Evolutionary conservation across 257 asterid genomes (phyloP).

Genomic region (Lithospermum erythrorhizon): DNA sequence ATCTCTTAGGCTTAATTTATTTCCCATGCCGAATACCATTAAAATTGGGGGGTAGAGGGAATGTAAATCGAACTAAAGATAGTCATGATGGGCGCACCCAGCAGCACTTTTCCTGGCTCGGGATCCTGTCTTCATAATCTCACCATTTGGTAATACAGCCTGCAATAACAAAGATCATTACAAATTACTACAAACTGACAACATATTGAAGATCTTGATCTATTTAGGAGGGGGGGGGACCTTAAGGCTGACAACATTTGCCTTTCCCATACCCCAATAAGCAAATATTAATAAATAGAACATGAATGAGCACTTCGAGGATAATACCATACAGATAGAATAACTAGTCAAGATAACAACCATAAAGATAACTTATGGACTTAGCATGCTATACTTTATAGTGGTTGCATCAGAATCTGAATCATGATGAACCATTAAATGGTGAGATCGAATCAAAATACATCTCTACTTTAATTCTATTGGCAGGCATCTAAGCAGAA

Average conservation of each 20-base stretch:
- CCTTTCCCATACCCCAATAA: slow-evolving; percentile 96
- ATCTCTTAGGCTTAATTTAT: background rate
- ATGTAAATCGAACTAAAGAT: too few relatives aligned
- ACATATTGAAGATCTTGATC: slow-evolving; percentile 5
- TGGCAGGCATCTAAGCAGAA: too few relatives aligned
- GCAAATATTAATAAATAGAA: slow-evolving; percentile 29
- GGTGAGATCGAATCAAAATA: too few relatives aligned
- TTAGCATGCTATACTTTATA: too few relatives aligned
- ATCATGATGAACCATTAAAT: background rate
- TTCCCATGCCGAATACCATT: background rate
- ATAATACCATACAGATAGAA: background rate
- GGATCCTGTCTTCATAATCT: slow-evolving; percentile 81
- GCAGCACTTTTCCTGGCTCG: slow-evolving; percentile 99
- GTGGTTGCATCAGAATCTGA: background rate
- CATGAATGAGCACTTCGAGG: slow-evolving; percentile 9
- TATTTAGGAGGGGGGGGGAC: slow-evolving; percentile 24
- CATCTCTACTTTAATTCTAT: too few relatives aligned
- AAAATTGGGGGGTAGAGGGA: too few relatives aligned
- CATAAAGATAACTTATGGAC: too few relatives aligned
- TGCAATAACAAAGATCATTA: slow-evolving; percentile 25
- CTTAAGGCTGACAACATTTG: slow-evolving; percentile 92
- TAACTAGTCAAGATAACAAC: too few relatives aligned
- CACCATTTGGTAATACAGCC: slow-evolving; percentile 91
- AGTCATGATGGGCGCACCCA: slow-evolving; percentile 42
- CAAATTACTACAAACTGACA: slow-evolving; percentile 7